Percentiles rank a stretch among this genome's conserved stretches.
These are phyloP conservation scores for Leishmania tropica DNA, from an alignment of 208 protist genomes.

Conservation along the genomic window DNA sequence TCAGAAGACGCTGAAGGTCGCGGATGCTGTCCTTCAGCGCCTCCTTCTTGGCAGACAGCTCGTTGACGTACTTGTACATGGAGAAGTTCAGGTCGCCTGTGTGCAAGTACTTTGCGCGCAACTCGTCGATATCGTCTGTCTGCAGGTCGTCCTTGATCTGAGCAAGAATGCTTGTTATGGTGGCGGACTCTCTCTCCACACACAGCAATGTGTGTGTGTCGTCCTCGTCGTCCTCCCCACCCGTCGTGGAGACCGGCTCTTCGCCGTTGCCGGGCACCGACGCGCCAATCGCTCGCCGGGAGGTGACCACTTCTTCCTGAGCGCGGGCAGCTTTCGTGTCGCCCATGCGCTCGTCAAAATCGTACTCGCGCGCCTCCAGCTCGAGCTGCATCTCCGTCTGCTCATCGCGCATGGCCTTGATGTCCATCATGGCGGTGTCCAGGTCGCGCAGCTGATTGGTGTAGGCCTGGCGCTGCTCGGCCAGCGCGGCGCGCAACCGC, in stretches of 20 bases:
- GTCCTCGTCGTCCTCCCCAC: slow-evolving; percentile 50
- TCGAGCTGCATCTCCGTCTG: slow-evolving; percentile 86
- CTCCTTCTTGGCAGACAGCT: slow-evolving; percentile 92
- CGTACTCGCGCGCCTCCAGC: slow-evolving; percentile 83
- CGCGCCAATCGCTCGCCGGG: slow-evolving; percentile 7
- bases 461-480: slow-evolving; percentile 84
- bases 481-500: slow-evolving; percentile 72
- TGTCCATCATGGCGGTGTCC: slow-evolving; percentile 85
- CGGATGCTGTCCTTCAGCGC: slow-evolving; percentile 88
- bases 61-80: slow-evolving; percentile 96
- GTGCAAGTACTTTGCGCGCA: slow-evolving; percentile 85
- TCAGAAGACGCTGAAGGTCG: slow-evolving; percentile 76
- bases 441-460: slow-evolving; percentile 69
- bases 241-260: slow-evolving; percentile 8
- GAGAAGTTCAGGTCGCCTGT: slow-evolving; percentile 96
- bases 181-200: slow-evolving; percentile 51
- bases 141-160: slow-evolving; percentile 84
- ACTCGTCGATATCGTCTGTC: slow-evolving; percentile 83
- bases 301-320: slow-evolving; percentile 13
- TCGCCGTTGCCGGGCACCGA: slow-evolving; percentile 15
- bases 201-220: slow-evolving; percentile 33
- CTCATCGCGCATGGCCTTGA: slow-evolving; percentile 88
- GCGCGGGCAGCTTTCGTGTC: slow-evolving; percentile 28
- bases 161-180: slow-evolving; percentile 78
- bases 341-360: slow-evolving; percentile 56